phyloP scores from a whole-genome alignment of 2,329 filamentous ascomycete species.

The Aspergillus alliaceus region DNA sequence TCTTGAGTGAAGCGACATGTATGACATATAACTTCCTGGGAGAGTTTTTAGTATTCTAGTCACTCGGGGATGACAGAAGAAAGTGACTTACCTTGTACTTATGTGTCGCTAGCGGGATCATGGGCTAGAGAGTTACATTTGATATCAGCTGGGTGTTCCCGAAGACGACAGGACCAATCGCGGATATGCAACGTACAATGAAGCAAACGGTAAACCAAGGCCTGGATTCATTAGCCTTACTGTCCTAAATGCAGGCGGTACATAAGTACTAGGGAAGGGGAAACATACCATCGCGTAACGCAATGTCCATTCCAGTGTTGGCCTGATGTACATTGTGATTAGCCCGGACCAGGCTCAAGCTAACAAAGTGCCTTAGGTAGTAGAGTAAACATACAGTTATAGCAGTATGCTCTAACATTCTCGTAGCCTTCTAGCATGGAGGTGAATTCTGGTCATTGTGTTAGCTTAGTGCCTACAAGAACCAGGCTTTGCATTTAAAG shows the following conservation, averaged over 20 bases:
- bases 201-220: slow-evolving; percentile 50
- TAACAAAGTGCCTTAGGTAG: neutral
- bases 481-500: neutral
- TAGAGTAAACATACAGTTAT: slow-evolving; percentile 40
- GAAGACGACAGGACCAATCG: neutral
- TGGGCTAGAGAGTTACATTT: slow-evolving; percentile 27
- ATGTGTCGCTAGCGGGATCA: slow-evolving; percentile 39
- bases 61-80: neutral
- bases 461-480: slow-evolving; percentile 2
- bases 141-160: neutral
- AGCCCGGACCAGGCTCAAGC: neutral
- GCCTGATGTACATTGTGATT: slow-evolving; percentile 21
- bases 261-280: too few relatives aligned
- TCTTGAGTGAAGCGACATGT: slow-evolving; percentile 41
- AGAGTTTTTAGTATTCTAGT: slow-evolving; percentile 13
- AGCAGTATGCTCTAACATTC: slow-evolving; percentile 46
- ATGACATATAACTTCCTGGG: slow-evolving; percentile 39
- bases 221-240: slow-evolving; percentile 20
- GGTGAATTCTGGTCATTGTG: slow-evolving; percentile 39
- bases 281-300: slow-evolving; percentile 42
- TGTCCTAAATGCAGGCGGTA: too few relatives aligned
- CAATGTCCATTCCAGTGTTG: slow-evolving; percentile 48
- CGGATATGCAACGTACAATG: slow-evolving; percentile 29
- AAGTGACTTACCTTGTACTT: slow-evolving; percentile 37
- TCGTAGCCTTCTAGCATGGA: slow-evolving; percentile 47